Evolutionary conservation across 768 basidiomycete species (phyloP).

Genomic region (Trametes coccinea): DNA sequence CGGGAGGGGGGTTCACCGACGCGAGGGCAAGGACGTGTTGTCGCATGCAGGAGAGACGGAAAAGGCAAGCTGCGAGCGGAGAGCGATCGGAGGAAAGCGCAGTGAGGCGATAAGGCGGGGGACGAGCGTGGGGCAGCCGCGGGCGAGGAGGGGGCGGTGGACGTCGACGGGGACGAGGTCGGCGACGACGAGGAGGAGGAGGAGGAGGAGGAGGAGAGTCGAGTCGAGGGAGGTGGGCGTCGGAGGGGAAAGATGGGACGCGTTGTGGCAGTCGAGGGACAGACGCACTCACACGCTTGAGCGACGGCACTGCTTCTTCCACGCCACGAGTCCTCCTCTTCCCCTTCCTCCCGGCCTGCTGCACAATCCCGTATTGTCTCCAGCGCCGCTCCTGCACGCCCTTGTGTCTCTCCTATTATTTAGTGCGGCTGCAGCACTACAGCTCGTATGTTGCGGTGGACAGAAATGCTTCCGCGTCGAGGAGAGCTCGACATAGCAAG

Average conservation of each 20-base stretch:
- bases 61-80: conserved; percentile 19
- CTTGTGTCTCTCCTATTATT: too few species aligned
- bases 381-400: too few species aligned
- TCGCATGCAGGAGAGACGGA: conserved; percentile 25
- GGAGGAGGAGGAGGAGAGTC: conserved; percentile 24
- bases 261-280: conserved; percentile 22
- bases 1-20: conserved; percentile 19
- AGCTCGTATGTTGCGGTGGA: too few species aligned
- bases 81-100: conserved; percentile 13
- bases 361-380: neutral
- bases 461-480: conserved; percentile 1
- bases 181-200: conserved; percentile 15
- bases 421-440: neutral
- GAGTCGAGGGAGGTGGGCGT: neutral
- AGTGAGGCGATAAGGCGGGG: conserved; percentile 9
- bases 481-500: neutral
- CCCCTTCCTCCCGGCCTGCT: neutral
- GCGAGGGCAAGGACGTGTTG: conserved; percentile 22
- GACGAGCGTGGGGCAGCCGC: conserved; percentile 8
- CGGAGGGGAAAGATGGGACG: conserved; percentile 21
- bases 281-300: conserved; percentile 21
- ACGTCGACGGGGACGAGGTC: conserved; percentile 2
- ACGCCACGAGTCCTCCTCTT: conserved; percentile 23
- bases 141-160: conserved; percentile 3
- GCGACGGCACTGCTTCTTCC: conserved; percentile 24